These are phyloP conservation scores for Tulasnella sp. DNA, from an alignment of 768 basidiomycete genomes.

Conservation along the genomic window DNA sequence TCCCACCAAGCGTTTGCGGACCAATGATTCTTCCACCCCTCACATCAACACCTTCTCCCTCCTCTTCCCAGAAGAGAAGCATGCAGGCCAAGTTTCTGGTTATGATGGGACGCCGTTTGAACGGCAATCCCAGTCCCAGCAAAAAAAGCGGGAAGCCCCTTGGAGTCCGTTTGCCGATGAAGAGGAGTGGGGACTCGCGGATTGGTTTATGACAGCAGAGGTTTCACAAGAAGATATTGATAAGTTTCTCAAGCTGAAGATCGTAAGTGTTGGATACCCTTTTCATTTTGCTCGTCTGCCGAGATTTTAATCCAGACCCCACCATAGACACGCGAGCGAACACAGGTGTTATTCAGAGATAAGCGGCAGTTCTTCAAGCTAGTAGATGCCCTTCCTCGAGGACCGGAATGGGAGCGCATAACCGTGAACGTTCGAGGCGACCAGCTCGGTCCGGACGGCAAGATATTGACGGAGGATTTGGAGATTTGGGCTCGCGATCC, in stretches of 20 bases:
- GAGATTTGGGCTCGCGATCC: too few species aligned
- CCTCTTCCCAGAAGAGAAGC: neutral
- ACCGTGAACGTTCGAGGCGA: too few species aligned
- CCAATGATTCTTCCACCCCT: too few species aligned
- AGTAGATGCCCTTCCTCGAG: too few species aligned
- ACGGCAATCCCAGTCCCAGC: neutral
- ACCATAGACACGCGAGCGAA: too few species aligned
- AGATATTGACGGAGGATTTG: too few species aligned
- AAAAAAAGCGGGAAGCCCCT: neutral
- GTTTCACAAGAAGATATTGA: conserved; percentile 20
- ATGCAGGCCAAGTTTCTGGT: neutral
- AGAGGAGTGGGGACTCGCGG: conserved; percentile 33
- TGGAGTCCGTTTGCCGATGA: conserved; percentile 22
- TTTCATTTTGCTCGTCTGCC: neutral
- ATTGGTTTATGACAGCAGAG: conserved; percentile 26
- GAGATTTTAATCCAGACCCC: conserved; percentile 40
- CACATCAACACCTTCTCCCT: too few species aligned
- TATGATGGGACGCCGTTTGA: neutral
- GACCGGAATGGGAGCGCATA: too few species aligned
- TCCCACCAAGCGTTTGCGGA: too few species aligned
- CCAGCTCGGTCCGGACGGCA: too few species aligned
- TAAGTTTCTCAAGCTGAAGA: neutral
- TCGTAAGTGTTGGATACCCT: neutral
- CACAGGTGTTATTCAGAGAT: too few species aligned
- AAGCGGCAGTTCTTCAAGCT: too few species aligned